Evolutionary conservation across 176 grass and related monocot genomes (phyloP), one percentile per base, ranked within the genome.

Genomic region (maize (Zea mays)): DNA sequence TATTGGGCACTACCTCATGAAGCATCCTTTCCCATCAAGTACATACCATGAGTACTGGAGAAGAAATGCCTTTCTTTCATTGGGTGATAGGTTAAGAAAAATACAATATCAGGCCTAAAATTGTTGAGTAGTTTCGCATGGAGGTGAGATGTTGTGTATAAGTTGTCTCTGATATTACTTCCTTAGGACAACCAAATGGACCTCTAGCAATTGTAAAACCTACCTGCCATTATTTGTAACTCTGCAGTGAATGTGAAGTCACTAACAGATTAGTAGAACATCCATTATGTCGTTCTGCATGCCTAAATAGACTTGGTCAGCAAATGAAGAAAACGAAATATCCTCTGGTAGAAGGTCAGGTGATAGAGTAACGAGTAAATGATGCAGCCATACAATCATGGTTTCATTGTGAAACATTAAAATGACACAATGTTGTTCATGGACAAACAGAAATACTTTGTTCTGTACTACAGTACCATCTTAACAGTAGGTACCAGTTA

Each of bases 401-500:
- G 5, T 57, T 73, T 19, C 70, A n/a, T 56, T n/a, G 15, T 10
- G 50, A 55, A 19, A 55, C 34, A 72, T 27, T 27, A 54, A 36
- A 36, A 39, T 4, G 12, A 49, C 9, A 21, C 3, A 66, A 35
- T 40, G 64, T 35, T 34, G 33, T 76, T n/a, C 17, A 15, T 50
- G 5, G 35, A 5, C 16, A 61, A 41, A 51, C 43, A 62, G 0
- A 69, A 76, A 13, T 70, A 10, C 37, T 60, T 10, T 66, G 54
- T 51, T 51, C 45, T 37, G n/a, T 37, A 77, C 9, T 65, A 61
- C 54, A 37, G 42, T 67, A 50, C 66, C 34, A 66, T 40, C 27
- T 38, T 5, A 49, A 77, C 67, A 79, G 76, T 17, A 27, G 19
- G 57, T 86, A 86, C 65, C 75, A 69, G 7, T 75, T 81, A 94